Evolutionary conservation across 129 eudicot genomes (phyloP).

Genomic region (Centaurea solstitialis): DNA sequence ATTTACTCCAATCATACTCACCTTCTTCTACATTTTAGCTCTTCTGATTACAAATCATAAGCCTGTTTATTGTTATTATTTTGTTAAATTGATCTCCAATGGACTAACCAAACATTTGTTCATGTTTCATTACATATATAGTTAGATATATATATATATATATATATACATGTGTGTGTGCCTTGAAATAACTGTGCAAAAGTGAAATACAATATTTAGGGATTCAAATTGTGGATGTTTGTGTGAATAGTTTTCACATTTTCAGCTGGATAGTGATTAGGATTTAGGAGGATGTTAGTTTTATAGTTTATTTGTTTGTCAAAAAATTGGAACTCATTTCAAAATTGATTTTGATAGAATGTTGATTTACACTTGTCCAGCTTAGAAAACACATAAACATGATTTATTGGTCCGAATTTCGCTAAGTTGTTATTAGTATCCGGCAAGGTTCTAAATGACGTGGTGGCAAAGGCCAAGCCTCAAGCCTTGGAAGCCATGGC

Average conservation of each 20-base stretch:
- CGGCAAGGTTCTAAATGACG: too few relatives aligned
- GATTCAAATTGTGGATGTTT: neutral
- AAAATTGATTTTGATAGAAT: neutral
- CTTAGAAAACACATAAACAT: constrained; percentile 1
- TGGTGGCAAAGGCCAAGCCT: too few relatives aligned
- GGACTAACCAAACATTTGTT: neutral
- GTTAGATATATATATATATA: too few relatives aligned
- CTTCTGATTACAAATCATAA: constrained; percentile 4
- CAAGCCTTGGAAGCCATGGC: too few relatives aligned
- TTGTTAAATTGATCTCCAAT: neutral
- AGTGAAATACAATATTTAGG: neutral
- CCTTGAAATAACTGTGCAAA: neutral
- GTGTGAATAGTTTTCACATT: neutral
- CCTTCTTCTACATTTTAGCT: constrained; percentile 11
- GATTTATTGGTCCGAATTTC: neutral
- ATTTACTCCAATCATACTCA: neutral
- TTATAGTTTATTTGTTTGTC: neutral
- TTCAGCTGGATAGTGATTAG: neutral
- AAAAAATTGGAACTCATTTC: neutral
- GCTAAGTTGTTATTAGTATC: neutral
- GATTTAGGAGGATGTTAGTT: neutral
- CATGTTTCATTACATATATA: too few relatives aligned
- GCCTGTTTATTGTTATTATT: neutral
- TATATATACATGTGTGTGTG: neutral
- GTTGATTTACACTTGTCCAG: neutral